Base-by-base conservation (phyloP, 2,329 filamentous ascomycete species). In the Coniochaeta sp. region DNA sequence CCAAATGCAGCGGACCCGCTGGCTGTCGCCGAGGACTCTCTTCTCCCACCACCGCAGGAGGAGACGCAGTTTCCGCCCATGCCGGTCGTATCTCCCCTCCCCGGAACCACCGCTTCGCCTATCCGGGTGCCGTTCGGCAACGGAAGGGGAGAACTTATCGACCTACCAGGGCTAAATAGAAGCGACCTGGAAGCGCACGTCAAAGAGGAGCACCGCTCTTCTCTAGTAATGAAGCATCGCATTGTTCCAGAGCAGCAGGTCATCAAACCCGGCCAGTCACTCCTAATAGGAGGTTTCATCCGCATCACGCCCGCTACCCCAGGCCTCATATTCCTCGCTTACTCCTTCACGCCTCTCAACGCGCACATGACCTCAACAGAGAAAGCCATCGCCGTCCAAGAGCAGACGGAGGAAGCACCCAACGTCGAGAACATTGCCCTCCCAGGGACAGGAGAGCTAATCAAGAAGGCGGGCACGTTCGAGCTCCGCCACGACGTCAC, bases 61-160 rank as follows among this genome's bases (percentile, higher is more conserved):
- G 89, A 91, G 61, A 83, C 80, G 2, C 77, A 85, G 49, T 97
- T 85, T 61, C 92, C 92, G 5, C 74, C 82, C 14, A 91, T 97
- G 79, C 92, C 92, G 1, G 71, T 95, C 10, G 87, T 96, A 1
- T 96, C 91, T 1, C 80, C 88, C 4, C 76, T 96, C 3, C 89
- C 94, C 0, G 94, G 95, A 9, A 99, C 94, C 0, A 99, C 94
- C 1, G 94, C 91, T 2, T 95, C 91, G 0, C 94, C 94, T 0
- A 97, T 99, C 59, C 86, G 94, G 26, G 83, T 97, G 16, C 90
- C 91, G 1, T 99, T 94, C 63, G 91, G 91, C 45, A 83, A 82
- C 54, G 87, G 88, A 22, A 87, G 83, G 61, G 94, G 94, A 52
- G 95, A 99, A 67, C 76, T 99, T 30, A 89, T 99, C 60, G 94